Conservation (phyloP, 495 filamentous ascomycete species). For the Cladorrhinum samala region DNA sequence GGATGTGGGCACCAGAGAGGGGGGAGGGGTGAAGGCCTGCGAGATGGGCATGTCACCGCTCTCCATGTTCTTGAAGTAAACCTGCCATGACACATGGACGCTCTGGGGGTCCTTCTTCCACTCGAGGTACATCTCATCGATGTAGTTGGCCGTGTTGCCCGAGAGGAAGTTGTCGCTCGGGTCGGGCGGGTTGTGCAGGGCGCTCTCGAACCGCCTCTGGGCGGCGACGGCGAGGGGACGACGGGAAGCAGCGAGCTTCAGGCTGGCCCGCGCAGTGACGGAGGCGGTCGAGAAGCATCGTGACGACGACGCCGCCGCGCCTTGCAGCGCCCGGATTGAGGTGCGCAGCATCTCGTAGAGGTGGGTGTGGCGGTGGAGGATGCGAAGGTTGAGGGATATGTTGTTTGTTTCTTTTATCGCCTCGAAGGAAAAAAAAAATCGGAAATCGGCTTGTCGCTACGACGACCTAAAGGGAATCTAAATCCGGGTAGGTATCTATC, state of each 20-base stretch:
- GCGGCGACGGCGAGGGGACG: slow-evolving; percentile 46
- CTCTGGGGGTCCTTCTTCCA: slow-evolving; percentile 92
- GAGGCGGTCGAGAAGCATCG: slow-evolving; percentile 39
- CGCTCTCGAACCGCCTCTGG: slow-evolving; percentile 44
- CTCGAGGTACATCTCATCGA: slow-evolving; percentile 98
- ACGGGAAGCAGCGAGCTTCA: slow-evolving; percentile 33
- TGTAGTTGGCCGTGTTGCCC: slow-evolving; percentile 94
- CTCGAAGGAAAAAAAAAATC: not conserved
- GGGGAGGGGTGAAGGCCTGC: slow-evolving; percentile 91
- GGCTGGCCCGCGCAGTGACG: slow-evolving; percentile 29
- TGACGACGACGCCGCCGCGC: slow-evolving; percentile 24
- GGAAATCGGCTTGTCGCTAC: not conserved
- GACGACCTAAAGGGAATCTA: slow-evolving; percentile 2
- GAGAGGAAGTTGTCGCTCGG: slow-evolving; percentile 91
- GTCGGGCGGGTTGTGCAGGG: slow-evolving; percentile 48
- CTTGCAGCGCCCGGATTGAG: slow-evolving; percentile 27
- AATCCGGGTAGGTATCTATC: slow-evolving; percentile 18
- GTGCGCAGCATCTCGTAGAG: slow-evolving; percentile 45
- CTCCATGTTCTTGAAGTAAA: slow-evolving; percentile 99
- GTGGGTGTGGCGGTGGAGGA: slow-evolving; percentile 6
- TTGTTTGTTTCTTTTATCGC: not conserved
- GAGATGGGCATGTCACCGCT: slow-evolving; percentile 94
- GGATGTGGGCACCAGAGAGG: slow-evolving; percentile 76
- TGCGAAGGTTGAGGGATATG: slow-evolving; percentile 1
- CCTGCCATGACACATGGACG: slow-evolving; percentile 97